These are phyloP conservation scores for Scenedesmus sp. DNA, from an alignment of 163 green algal genomes.

Conservation along the genomic window DNA sequence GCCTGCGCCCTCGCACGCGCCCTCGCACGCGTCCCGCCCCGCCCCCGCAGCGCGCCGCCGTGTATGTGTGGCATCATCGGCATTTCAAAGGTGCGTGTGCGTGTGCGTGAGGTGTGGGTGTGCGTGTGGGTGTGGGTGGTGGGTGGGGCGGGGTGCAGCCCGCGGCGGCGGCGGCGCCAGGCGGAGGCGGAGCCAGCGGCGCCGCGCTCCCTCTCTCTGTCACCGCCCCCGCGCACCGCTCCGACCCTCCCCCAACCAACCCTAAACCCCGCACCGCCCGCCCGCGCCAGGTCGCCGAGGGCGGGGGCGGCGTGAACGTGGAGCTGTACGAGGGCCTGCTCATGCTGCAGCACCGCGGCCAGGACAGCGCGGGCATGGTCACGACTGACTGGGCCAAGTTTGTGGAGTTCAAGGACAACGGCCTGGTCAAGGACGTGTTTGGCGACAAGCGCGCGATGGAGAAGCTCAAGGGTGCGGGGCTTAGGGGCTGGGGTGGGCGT, in stretches of 20 bases:
- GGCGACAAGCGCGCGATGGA: conserved; percentile 72
- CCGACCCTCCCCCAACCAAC: conserved; percentile 72
- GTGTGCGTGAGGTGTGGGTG: too few relatives aligned
- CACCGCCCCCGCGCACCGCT: conserved; percentile 12
- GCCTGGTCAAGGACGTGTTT: conserved; percentile 97
- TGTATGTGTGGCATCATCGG: conserved; percentile 94
- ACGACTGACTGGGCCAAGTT: conserved; percentile 88
- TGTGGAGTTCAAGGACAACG: conserved; percentile 94
- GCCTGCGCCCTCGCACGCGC: too few relatives aligned
- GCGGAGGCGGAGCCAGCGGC: too few relatives aligned
- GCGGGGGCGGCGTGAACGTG: conserved; percentile 69
- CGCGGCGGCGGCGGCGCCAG: too few relatives aligned
- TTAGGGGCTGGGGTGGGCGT: background rate
- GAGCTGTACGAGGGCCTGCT: conserved; percentile 97
- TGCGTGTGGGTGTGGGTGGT: too few relatives aligned
- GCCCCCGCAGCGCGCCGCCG: conserved; percentile 36
- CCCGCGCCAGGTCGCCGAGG: too few relatives aligned
- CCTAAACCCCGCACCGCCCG: too few relatives aligned
- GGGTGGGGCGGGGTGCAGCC: too few relatives aligned
- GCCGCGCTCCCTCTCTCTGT: conserved; percentile 47
- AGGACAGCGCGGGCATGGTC: conserved; percentile 97
- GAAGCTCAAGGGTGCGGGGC: conserved; percentile 70
- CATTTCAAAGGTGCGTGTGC: conserved; percentile 87
- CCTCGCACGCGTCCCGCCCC: too few relatives aligned
- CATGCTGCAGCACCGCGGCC: conserved; percentile 97